These are phyloP conservation scores for Tetratostichococcus sp. DNA, from an alignment of 139 green algal genomes.

Conservation along the genomic window DNA sequence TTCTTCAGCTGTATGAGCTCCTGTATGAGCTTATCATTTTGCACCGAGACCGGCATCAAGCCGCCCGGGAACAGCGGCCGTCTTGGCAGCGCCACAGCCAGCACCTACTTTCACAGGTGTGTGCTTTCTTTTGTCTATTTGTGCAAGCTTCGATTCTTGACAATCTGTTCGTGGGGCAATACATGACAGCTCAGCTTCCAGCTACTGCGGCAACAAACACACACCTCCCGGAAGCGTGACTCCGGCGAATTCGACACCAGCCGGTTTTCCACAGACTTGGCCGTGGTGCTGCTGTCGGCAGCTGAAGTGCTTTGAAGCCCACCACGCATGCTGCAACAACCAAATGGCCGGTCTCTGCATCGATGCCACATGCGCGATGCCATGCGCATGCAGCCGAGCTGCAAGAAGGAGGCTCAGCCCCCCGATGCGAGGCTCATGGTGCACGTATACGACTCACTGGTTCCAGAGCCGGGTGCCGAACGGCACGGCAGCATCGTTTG, in stretches of 20 bases:
- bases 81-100: constrained; percentile 67
- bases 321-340: no score
- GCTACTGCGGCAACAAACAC: neutral
- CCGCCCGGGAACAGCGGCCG: constrained; percentile 83
- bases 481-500: no score
- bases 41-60: constrained; percentile 75
- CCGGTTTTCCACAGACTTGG: neutral
- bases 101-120: constrained; percentile 35
- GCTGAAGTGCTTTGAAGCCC: no score
- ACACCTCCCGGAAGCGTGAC: neutral
- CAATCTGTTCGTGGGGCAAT: no score
- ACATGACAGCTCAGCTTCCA: no score
- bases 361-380: no score
- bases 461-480: neutral
- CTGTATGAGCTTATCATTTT: constrained; percentile 75
- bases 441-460: neutral
- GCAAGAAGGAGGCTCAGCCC: neutral
- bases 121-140: no score
- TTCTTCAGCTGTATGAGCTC: constrained; percentile 74
- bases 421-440: no score
- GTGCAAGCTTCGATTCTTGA: no score
- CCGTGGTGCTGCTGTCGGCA: no score
- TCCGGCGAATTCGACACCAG: neutral
- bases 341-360: no score
- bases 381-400: neutral